Base-by-base conservation (phyloP, 345 rosid genomes). In the Populus nigra region DNA sequence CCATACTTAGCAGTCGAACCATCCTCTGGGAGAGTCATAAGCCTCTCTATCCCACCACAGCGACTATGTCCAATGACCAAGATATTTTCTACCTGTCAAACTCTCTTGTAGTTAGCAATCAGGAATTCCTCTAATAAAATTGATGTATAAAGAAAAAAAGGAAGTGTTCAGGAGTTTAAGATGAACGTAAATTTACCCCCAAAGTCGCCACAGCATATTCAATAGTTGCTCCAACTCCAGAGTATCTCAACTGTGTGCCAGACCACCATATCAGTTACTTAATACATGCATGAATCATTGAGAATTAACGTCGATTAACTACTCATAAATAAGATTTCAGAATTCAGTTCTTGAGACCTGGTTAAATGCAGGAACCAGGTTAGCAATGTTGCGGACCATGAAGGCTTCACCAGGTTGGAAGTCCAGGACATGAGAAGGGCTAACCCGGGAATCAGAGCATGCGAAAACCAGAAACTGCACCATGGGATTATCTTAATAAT, bases 321-420 rank as follows among this genome's bases (percentile, higher is more conserved):
- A 12, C 9, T 9, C 45, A 41, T 2, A 41, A 45, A 45, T 45
- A 45, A 45, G 10, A 45, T 17, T 5, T 50, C 57, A 50, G 57
- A 50, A 50, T 50, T 1, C 57, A 50, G 57, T 50, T 50, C 22
- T 50, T 15, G 16, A 7, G 41, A 85, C 90, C 90, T 88, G 78
- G 79, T 88, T 83, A 72, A 82, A 88, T 39, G 85, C 62, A 81
- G 91, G 91, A 68, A 87, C 90, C 85, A 88, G 66, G 76, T 84
- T 84, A 68, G 88, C 89, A 22, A 88, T 83, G 79, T 88, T 88
- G 77, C 86, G 88, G 67, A 72, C 84, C 70, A 84, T 77, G 81
- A 88, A 88, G 20, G 90, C 91, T 31, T 87, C 87, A 50, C 91
- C 91, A 31, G 84, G 90, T 22, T 85, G 86, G 27, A 88, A 85